Base-by-base conservation (phyloP, 495 filamentous ascomycete species). In the Neurospora sp. region DNA sequence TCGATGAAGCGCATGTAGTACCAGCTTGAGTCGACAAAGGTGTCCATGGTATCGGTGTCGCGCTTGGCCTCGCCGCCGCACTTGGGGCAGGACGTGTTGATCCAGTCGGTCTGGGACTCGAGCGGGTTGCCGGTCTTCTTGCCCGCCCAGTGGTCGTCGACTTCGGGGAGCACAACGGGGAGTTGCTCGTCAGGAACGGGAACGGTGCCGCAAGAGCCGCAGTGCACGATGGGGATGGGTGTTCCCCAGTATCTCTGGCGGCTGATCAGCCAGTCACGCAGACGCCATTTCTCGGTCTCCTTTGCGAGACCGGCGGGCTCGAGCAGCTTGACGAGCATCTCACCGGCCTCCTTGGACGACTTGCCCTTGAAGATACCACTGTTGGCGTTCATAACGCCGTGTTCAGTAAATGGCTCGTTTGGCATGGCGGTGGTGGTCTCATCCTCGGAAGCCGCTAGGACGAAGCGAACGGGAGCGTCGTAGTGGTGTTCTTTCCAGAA, bases 21-120 rank as follows among this genome's bases (percentile, higher is more conserved):
- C 94, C 94, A 97, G 62, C 92, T 95, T 0, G 92, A 95, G 81
- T 97, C 94, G 43, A 97, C 93, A 80, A 97, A 97, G 0, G 94
- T 97, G 80, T 97, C 94, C 94, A 97, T 96, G 0, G 94, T 97
- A 78, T 97, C 94, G 3, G 94, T 97, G 77, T 97, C 94, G 39
- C 94, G 89, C 77, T 88, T 91, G 9, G 93, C 94, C 5, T 86
- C 81, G 5, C 87, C 85, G 11, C 84, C 82, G 74, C 94, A 97
- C 39, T 86, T 90, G 3, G 94, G 94, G 77, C 94, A 97, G 0
- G 84, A 76, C 0, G 90, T 92, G 75, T 94, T 88, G 8, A 92
- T 84, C 92, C 93, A 97, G 24, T 92, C 89, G 17, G 88, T 82
- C 37, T 87, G 86, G 24, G 89, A 85, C 71, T 93, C 90, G 6